Evolutionary conservation across 768 basidiomycete genomes (phyloP).

Genomic region (Suillus decipiens): DNA sequence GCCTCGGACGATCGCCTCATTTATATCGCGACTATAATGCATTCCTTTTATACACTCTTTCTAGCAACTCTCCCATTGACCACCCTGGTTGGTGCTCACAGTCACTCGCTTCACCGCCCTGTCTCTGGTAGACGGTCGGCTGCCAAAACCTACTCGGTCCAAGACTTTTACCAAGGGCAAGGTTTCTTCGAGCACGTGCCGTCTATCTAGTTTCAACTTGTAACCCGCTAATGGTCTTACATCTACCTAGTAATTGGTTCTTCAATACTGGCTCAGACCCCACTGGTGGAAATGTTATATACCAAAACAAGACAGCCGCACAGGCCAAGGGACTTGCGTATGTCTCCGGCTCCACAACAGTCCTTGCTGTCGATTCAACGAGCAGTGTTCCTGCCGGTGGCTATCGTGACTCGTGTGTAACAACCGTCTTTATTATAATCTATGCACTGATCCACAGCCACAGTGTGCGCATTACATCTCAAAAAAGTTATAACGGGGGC

Average conservation of each 20-base stretch:
- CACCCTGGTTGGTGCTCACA: too few species aligned
- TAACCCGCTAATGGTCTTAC: conserved; percentile 1
- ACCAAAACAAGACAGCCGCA: conserved; percentile 50
- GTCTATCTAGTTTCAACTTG: not conserved
- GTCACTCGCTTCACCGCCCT: too few species aligned
- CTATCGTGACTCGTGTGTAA: conserved; percentile 52
- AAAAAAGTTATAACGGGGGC: conserved; percentile 61
- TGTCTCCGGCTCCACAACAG: conserved; percentile 55
- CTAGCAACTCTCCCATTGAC: conserved; percentile 27
- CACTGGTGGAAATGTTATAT: conserved; percentile 72
- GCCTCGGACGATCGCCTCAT: conserved; percentile 1
- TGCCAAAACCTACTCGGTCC: conserved; percentile 35
- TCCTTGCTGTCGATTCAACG: conserved; percentile 64
- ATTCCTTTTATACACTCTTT: conserved; percentile 32
- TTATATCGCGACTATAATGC: conserved; percentile 25
- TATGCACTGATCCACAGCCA: conserved; percentile 1
- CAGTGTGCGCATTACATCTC: conserved; percentile 69
- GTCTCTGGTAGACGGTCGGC: conserved; percentile 13
- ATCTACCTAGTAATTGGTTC: conserved; percentile 56
- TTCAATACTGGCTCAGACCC: conserved; percentile 69
- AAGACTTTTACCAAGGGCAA: conserved; percentile 48
- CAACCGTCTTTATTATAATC: not conserved
- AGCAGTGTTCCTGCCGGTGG: conserved; percentile 49
- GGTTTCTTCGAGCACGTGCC: conserved; percentile 59
- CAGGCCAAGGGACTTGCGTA: conserved; percentile 55